Evolutionary conservation across 306 rosid species (phyloP).

Genomic region (Crataegus laevigata): DNA sequence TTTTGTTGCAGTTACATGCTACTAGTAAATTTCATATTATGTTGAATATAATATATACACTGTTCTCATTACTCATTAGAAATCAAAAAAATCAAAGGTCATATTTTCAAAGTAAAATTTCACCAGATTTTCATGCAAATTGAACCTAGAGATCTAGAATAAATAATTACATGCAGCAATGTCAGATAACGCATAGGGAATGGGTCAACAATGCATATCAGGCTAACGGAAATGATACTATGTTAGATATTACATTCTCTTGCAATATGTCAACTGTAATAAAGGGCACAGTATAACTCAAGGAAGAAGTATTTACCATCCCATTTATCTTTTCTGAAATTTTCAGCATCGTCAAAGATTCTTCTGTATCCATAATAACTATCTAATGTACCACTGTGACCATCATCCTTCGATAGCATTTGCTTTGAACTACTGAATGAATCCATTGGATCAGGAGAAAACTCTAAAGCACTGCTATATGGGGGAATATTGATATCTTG

Average conservation of each 20-base stretch:
- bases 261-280: not conserved
- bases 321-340: slow-evolving; percentile 36
- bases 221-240: not conserved
- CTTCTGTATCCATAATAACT: slow-evolving; percentile 30
- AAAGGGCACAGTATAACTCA: not conserved
- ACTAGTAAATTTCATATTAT: too few relatives aligned
- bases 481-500: slow-evolving; percentile 39
- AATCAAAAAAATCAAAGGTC: not conserved
- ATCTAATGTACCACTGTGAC: slow-evolving; percentile 20
- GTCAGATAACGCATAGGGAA: not conserved
- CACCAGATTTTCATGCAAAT: not conserved
- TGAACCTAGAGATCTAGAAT: not conserved
- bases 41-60: not conserved
- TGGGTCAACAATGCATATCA: not conserved
- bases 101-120: not conserved
- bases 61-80: not conserved
- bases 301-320: slow-evolving; percentile 39
- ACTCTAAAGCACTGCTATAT: slow-evolving; percentile 25
- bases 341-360: slow-evolving; percentile 30
- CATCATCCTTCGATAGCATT: slow-evolving; percentile 22
- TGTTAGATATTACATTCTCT: not conserved
- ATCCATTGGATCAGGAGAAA: slow-evolving; percentile 24
- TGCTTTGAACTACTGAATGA: slow-evolving; percentile 35
- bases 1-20: too few relatives aligned
- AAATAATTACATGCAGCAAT: not conserved